Conservation (phyloP, 805 yeast genomes). For the Clavispora vitiphila region DNA sequence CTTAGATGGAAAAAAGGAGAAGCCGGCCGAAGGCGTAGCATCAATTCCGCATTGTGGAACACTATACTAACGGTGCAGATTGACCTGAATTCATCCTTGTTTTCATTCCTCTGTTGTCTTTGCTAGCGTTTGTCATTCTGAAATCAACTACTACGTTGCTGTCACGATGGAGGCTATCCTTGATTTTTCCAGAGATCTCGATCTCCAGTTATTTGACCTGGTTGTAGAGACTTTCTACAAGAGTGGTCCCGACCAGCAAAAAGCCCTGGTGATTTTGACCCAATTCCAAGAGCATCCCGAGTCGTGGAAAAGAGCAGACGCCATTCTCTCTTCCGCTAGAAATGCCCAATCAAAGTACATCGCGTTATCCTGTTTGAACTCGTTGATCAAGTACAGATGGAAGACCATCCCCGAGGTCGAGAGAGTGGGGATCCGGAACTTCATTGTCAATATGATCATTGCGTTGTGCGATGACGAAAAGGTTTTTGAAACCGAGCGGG, state of each 20-base stretch:
- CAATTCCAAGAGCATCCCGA: constrained; percentile 91
- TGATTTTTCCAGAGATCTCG: constrained; percentile 81
- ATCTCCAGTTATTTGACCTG: constrained; percentile 71
- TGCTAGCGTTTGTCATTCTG: constrained; percentile 1
- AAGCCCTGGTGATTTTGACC: constrained; percentile 67
- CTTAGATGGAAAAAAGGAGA: background rate
- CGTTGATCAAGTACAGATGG: constrained; percentile 89
- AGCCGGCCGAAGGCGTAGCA: background rate
- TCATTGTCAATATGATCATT: constrained; percentile 89
- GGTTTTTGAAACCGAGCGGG: constrained; percentile 63
- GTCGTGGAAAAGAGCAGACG: constrained; percentile 92
- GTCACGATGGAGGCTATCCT: constrained; percentile 73
- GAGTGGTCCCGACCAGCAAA: constrained; percentile 60
- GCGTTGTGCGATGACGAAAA: constrained; percentile 81
- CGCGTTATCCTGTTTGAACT: constrained; percentile 86
- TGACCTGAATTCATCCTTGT: background rate
- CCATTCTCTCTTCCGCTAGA: constrained; percentile 70
- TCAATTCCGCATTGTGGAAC: too few relatives aligned
- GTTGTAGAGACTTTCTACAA: constrained; percentile 81
- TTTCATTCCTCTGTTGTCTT: background rate
- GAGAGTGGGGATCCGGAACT: constrained; percentile 88
- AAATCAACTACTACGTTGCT: background rate
- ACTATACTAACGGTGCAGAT: background rate
- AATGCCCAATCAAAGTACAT: constrained; percentile 89
- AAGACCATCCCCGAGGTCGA: constrained; percentile 85